Evolutionary conservation across 2,329 filamentous ascomycete genomes (phyloP), one percentile per base, ranked within the genome.

Genomic region (Alternaria angustiovoidea): DNA sequence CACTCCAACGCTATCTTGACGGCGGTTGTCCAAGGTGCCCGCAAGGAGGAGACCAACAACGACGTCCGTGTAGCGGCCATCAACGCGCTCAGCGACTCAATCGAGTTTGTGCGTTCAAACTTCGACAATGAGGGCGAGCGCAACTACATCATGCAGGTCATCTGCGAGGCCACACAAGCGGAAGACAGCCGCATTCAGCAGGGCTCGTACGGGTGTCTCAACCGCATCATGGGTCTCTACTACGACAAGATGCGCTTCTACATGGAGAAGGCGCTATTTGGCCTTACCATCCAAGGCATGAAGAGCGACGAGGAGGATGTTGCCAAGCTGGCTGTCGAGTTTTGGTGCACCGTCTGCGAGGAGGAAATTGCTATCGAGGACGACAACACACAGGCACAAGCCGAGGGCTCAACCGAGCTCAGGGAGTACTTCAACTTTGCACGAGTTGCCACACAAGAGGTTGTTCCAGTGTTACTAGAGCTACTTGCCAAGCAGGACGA

Each of bases 201-300:
- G 78, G 94, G 93, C 63, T 92, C 95, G 43, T 99, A 97, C 78
- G 95, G 95, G 72, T 98, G 95, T 80, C 84, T 99, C 70, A 99
- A 99, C 87, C 89, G 95, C 75, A 98, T 99, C 80, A 99, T 99
- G 95, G 92, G 87, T 62, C 87, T 97, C 65, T 99, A 99, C 86
- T 99, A 99, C 80, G 95, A 99, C 75, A 96, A 97, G 84, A 99
- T 99, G 95, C 91, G 94, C 74, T 99, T 97, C 82, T 99, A 99
- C 84, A 99, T 99, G 95, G 95, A 99, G 86, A 98, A 98, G 88
- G 95, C 95, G 36, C 87, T 99, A 43, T 99, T 99, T 73, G 95
- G 95, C 59, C 86, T 99, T 41, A 99, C 95, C 39, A 97, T 99
- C 65, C 89, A 97, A 78, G 95, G 95, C 70, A 99, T 99, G 95